A percentile compares a stretch with the other conserved stretches of the same genome.
These are phyloP conservation scores for Peronospora destructor DNA, from an alignment of 352 stramenopile genomes.

Conservation along the genomic window DNA sequence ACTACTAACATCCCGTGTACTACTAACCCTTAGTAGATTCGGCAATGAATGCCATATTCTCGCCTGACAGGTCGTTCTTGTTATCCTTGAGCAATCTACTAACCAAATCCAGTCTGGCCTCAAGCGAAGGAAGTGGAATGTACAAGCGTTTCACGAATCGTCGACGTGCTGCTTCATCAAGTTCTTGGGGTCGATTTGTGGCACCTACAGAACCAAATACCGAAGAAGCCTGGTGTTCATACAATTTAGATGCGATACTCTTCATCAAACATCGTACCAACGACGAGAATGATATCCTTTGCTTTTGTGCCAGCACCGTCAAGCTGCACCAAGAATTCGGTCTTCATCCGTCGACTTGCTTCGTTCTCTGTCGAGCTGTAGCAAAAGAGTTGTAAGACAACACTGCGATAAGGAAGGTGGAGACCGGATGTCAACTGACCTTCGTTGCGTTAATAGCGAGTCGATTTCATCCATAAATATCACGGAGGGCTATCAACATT, in stretches of 20 bases:
- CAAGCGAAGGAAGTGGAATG: conserved; percentile 90
- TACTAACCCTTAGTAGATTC: conserved; percentile 65
- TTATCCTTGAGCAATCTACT: conserved; percentile 90
- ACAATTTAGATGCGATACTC: not conserved
- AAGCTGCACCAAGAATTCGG: conserved; percentile 97
- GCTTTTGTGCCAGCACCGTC: conserved; percentile 91
- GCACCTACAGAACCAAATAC: conserved; percentile 50
- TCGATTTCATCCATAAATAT: conserved; percentile 99
- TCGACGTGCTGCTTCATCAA: conserved; percentile 95
- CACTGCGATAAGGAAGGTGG: not conserved
- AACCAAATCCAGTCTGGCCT: conserved; percentile 86
- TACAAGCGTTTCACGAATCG: conserved; percentile 98
- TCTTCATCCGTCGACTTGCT: conserved; percentile 95
- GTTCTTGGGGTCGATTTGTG: conserved; percentile 95
- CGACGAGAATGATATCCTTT: conserved; percentile 87
- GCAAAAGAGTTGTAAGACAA: conserved; percentile 4
- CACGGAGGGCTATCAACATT: conserved; percentile 82
- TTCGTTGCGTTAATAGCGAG: conserved; percentile 95
- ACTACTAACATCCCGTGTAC: not conserved
- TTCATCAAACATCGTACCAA: conserved; percentile 35
- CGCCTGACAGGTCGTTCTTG: conserved; percentile 76
- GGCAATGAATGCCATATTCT: conserved; percentile 88
- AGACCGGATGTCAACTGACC: conserved; percentile 19
- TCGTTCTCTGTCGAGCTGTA: conserved; percentile 94
- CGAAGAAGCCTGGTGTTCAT: not conserved